Evolutionary conservation across 1,139 yeast species (phyloP).

Genomic region (Pichia sp.): DNA sequence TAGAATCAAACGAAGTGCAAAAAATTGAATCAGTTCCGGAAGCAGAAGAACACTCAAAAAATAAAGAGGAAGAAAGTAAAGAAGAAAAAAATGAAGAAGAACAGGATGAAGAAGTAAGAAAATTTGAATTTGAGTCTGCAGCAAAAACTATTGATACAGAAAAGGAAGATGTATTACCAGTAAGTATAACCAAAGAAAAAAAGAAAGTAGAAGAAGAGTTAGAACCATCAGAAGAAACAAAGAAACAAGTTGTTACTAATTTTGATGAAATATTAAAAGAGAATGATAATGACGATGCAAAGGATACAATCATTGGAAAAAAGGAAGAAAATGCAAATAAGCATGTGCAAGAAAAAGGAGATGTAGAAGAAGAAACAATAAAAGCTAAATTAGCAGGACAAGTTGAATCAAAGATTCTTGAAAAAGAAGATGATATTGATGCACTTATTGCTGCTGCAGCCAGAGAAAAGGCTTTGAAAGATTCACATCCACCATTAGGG

Average conservation of each 20-base stretch:
- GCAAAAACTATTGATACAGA: not conserved
- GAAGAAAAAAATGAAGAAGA: conserved; percentile 8
- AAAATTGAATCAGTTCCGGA: not conserved
- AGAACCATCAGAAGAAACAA: not conserved
- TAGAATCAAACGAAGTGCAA: conserved; percentile 3
- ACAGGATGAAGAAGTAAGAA: not conserved
- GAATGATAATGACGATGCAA: not conserved
- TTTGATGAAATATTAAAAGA: not conserved
- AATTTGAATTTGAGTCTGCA: not conserved
- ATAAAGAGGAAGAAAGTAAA: conserved; percentile 1
- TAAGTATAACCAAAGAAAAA: not conserved
- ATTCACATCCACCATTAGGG: conserved; percentile 16
- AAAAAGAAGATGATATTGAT: conserved; percentile 21
- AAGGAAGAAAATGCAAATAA: not conserved
- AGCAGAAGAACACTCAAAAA: conserved; percentile 21
- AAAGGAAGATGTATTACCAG: not conserved
- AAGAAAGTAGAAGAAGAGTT: not conserved
- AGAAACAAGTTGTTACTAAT: not conserved
- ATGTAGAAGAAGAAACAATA: not conserved
- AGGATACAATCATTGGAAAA: not conserved
- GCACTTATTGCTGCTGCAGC: conserved; percentile 21
- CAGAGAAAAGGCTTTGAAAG: conserved; percentile 20
- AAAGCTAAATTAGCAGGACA: not conserved
- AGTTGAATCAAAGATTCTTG: not conserved
- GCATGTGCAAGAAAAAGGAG: not conserved